Base-by-base conservation (phyloP, 2,329 filamentous ascomycete genomes). In the Coniella lustricola region DNA sequence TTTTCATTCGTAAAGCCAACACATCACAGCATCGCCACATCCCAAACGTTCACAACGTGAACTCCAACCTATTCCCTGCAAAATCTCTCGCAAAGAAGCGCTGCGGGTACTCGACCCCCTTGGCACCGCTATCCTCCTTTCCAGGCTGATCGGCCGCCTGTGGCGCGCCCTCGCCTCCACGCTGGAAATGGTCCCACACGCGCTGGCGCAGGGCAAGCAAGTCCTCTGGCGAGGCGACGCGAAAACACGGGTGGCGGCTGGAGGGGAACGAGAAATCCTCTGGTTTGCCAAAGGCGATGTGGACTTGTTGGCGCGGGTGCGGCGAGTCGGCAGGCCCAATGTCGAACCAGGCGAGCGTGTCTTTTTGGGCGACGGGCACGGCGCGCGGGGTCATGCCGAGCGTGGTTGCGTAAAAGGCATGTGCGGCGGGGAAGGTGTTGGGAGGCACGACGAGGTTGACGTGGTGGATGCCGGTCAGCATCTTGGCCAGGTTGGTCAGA, bases 61-160 rank as follows among this genome's bases (percentile, higher is more conserved):
- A 79, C 57, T 78, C 75, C 31, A 79, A 57, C 46, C 70, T 60
- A 55, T 79, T 78, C 2, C 76, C 75, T 1, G 74, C 73, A 62
- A 69, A 79, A 54, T 79, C 75, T 49, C 76, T 70, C 1, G 77
- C 79, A 60, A 84, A 84, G 60, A 84, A 84, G 13, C 81, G 67
- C 32, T 64, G 67, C 0, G 80, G 79, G 56, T 81, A 82, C 59
- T 83, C 80, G 1, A 73, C 71, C 0, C 77, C 78, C 56, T 77
- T 66, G 0, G 67, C 62, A 3, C 77, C 59, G 10, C 55, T 63
- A 44, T 52, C 55, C 48, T 64, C 61, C 48, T 64, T 61, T 0
- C 79, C 79, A 0, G 79, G 79, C 59, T 67, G 59, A 64, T 84
- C 80, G 3, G 73, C 77, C 49, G 70, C 69, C 49, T 62, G 60